phyloP scores from a whole-genome alignment of 106 monocot genomes.

The Acorus calamus region DNA sequence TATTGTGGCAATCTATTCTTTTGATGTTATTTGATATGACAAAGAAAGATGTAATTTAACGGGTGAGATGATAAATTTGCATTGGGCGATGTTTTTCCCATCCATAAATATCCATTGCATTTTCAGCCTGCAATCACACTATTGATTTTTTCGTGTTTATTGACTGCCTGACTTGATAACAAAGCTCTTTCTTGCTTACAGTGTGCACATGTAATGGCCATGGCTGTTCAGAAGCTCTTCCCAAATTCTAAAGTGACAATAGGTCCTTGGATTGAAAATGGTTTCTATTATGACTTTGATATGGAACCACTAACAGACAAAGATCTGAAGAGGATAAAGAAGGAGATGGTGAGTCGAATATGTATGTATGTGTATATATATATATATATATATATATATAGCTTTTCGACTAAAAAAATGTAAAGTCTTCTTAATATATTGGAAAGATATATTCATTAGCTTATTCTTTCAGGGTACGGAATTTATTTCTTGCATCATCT shows the following conservation, averaged over 20 bases:
- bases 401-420: background rate
- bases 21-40: too few relatives aligned
- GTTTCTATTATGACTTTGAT: slow-evolving; percentile 96
- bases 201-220: slow-evolving; percentile 99
- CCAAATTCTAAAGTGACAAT: slow-evolving; percentile 84
- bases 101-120: too few relatives aligned
- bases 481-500: slow-evolving; percentile 81
- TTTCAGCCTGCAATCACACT: too few relatives aligned
- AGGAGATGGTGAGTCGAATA: slow-evolving; percentile 64
- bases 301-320: slow-evolving; percentile 83
- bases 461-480: slow-evolving; percentile 69
- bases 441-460: slow-evolving; percentile 58
- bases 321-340: slow-evolving; percentile 90
- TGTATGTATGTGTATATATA: too few relatives aligned
- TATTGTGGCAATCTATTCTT: too few relatives aligned
- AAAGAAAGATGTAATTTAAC: too few relatives aligned
- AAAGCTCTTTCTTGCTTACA: slow-evolving; percentile 13
- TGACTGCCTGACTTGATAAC: background rate
- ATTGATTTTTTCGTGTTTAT: background rate
- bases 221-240: slow-evolving; percentile 98
- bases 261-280: slow-evolving; percentile 97
- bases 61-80: too few relatives aligned
- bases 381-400: background rate
- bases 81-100: too few relatives aligned
- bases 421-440: slow-evolving; percentile 5